Percentiles rank a stretch among this genome's conserved stretches.
Conservation (phyloP, 1,284 basidiomycete genomes). For the Cryptococcus maquisensis region DNA sequence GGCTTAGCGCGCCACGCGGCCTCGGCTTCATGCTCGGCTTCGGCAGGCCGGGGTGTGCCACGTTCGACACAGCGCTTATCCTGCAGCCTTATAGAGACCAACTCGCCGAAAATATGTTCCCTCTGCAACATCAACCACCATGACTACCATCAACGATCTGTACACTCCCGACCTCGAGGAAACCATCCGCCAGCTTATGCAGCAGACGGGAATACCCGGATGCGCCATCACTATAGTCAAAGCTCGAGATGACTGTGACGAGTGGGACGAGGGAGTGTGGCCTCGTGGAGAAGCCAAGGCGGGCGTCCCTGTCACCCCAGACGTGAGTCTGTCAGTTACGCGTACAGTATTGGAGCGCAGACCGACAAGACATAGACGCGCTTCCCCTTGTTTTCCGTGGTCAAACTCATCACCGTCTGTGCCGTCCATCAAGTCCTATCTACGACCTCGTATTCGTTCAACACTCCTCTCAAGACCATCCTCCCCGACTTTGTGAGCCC, state of each 20-base stretch:
- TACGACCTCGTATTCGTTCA: background rate
- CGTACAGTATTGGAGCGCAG: background rate
- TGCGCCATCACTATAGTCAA: background rate
- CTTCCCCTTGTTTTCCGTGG: constrained; percentile 1
- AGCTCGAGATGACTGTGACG: background rate
- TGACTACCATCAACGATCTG: background rate
- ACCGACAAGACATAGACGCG: background rate
- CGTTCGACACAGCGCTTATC: no score
- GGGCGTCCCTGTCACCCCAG: background rate
- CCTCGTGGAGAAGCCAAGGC: background rate
- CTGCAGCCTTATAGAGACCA: no score
- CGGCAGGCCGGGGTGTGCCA: no score
- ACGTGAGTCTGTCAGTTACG: background rate
- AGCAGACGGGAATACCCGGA: background rate
- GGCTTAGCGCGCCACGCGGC: no score
- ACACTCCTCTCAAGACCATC: background rate
- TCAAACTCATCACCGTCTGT: constrained; percentile 3
- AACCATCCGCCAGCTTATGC: background rate
- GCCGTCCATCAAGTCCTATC: background rate
- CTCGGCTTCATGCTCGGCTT: no score
- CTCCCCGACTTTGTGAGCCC: background rate
- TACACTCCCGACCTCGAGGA: background rate
- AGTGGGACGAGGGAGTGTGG: background rate
- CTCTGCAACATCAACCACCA: background rate
- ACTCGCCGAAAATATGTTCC: no score